Base-by-base conservation (phyloP, 768 basidiomycete genomes). In the Leccinum ochraceum region DNA sequence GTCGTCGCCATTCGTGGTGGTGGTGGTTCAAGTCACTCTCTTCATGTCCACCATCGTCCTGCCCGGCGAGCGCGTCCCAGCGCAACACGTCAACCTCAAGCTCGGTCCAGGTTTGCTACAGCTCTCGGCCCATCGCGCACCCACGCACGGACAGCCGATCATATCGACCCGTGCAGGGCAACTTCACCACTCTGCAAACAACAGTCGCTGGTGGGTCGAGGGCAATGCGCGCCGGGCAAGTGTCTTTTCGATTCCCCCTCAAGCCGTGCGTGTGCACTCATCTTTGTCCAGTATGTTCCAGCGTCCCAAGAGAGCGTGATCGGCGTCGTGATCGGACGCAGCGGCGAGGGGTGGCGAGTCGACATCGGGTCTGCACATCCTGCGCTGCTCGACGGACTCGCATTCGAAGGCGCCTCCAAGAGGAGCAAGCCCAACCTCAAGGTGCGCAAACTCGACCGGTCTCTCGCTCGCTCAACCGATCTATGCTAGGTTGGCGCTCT, bases 351-450 rank as follows among this genome's bases (percentile, higher is more conserved):
- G 6, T 99, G 87, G 80, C 85, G 95, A 50, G 94, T 98, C 24
- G 96, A 98, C 73, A 93, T 99, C 62, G 95, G 95, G 3, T 81
- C 88, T 28, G 90, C 95, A 6, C 94, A 97, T 69, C 79, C 81
- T 53, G 96, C 96, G 0, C 82, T 85, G 6, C 75, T 99, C 49
- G 95, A 98, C 67, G 91, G 85, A 0, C 82, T 98, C 32, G 95
- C 97, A 2, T 99, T 99, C 71, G 96, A 98, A 72, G 91, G 94
- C 3, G 97, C 95, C 10, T 93, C 94, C 24, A 98, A 96, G 79
- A 78, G 97, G 63, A 98, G 92, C 70, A 89, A 87, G 73, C 96
- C 96, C 30, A 94, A 93, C 74, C 81, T 99, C 59, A 98, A 95
- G 80, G 95, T 92, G 61, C 22, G 69, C 58, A 10, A 63, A 16